Conservation (phyloP, 352 stramenopile species). For the Phytophthora agathidicida region DNA sequence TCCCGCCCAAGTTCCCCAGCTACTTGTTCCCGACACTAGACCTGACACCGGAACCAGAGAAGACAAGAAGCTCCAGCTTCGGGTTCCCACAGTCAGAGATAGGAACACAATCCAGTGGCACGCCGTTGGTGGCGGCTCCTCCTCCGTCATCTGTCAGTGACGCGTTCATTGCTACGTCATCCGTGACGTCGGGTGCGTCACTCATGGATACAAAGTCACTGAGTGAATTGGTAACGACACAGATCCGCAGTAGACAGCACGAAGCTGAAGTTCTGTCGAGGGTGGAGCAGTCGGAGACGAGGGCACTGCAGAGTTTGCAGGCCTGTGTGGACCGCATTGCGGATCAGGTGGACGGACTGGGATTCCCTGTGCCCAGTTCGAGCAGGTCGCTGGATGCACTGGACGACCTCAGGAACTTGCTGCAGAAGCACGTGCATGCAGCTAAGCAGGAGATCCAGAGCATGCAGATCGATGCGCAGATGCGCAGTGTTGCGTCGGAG, state of each 20-base stretch:
- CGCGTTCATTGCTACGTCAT: neutral
- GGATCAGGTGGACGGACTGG: slow-evolving; percentile 51
- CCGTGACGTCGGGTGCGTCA: slow-evolving; percentile 9
- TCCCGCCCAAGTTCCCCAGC: slow-evolving; percentile 55
- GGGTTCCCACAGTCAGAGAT: too few species aligned
- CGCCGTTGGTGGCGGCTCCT: slow-evolving; percentile 3
- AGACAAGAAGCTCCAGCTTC: slow-evolving; percentile 15
- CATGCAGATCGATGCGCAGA: slow-evolving; percentile 68
- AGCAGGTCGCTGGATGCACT: slow-evolving; percentile 53
- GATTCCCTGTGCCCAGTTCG: slow-evolving; percentile 50
- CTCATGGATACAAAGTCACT: slow-evolving; percentile 46
- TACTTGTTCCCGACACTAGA: slow-evolving; percentile 72
- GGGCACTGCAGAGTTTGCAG: slow-evolving; percentile 48
- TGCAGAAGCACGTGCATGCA: slow-evolving; percentile 53
- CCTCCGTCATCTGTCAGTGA: neutral
- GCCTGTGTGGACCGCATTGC: slow-evolving; percentile 47
- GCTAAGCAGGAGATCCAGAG: slow-evolving; percentile 74
- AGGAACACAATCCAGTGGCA: slow-evolving; percentile 7
- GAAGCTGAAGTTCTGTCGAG: slow-evolving; percentile 30
- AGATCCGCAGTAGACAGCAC: slow-evolving; percentile 47
- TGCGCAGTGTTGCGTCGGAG: slow-evolving; percentile 59
- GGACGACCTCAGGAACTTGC: slow-evolving; percentile 61
- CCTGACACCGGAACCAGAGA: slow-evolving; percentile 38
- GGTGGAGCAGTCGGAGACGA: slow-evolving; percentile 43
- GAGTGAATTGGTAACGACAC: slow-evolving; percentile 41